Percentiles rank a stretch among this genome's conserved stretches.
Evolutionary conservation across 805 yeast genomes (phyloP).

Genomic region (Starmerella bombi): DNA sequence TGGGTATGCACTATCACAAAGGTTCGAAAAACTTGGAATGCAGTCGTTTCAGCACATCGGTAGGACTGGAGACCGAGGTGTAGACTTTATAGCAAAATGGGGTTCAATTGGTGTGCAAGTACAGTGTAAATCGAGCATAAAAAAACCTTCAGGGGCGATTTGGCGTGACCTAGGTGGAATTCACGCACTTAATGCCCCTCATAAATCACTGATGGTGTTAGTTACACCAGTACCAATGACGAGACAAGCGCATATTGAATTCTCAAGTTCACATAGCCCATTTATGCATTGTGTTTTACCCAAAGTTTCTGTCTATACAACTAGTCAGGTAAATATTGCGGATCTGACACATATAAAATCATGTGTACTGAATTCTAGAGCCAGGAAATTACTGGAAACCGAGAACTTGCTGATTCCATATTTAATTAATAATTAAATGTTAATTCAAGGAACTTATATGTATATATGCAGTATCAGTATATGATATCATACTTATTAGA

Average conservation of each 20-base stretch:
- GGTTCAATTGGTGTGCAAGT: slow-evolving; percentile 5
- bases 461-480: too few species aligned
- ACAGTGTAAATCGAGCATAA: slow-evolving; percentile 10
- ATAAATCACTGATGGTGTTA: slow-evolving; percentile 3
- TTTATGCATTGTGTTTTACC: slow-evolving; percentile 12
- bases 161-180: slow-evolving; percentile 15
- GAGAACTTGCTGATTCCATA: too few species aligned
- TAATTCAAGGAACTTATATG: too few species aligned
- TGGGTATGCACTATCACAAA: too few species aligned
- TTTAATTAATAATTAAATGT: too few species aligned
- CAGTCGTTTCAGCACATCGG: too few species aligned
- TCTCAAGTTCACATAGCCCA: slow-evolving; percentile 5
- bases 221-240: slow-evolving; percentile 15
- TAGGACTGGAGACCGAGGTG: slow-evolving; percentile 15
- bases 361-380: not conserved
- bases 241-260: slow-evolving; percentile 8
- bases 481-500: too few species aligned
- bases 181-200: slow-evolving; percentile 1
- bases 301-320: not conserved
- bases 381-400: not conserved
- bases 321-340: too few species aligned
- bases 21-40: too few species aligned
- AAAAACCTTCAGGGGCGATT: slow-evolving; percentile 5
- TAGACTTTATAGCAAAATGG: slow-evolving; percentile 10
- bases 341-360: not conserved